Evolutionary conservation across 768 basidiomycete genomes (phyloP), one percentile per base, ranked within the genome.

Genomic region (Nevesoporus exiguus): DNA sequence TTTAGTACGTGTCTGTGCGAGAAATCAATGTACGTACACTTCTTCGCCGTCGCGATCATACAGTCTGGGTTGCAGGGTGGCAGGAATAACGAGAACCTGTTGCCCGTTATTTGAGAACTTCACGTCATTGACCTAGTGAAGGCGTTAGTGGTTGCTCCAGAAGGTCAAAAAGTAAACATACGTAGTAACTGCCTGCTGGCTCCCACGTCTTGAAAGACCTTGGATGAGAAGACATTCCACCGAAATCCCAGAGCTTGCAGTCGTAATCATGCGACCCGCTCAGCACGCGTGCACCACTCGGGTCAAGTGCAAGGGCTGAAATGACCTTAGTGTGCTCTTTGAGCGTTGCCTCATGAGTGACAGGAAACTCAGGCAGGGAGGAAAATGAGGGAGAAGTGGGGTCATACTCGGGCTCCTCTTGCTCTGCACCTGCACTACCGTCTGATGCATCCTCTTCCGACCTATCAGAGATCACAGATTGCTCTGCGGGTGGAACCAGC

Each of bases 191-290:
- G 58, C 91, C 93, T 55, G 90, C 86, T 57, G 94, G 90, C 68
- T 99, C 97, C 85, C 90, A 98, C 61, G 83, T 90, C 74, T 95
- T 90, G 82, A 99, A 98, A 15, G 97, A 95, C 71, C 92, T 92
- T 71, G 87, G 85, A 59, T 84, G 76, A 57, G 79, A 76, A 66
- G 91, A 89, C 97, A 99, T 99, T 15, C 97, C 97, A 62, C 96
- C 96, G 72, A 98, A 98, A 72, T 99, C 97, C 95, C 96, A 99
- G 50, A 99, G 72, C 74, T 98, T 98, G 72, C 89, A 86, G 71
- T 99, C 97, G 67, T 98, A 98, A 70, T 99, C 97, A 73, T 98
- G 88, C 19, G 92, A 92, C 15, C 97, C 97, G 9, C 92, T 90
- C 17, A 91, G 73, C 29, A 99, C 74, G 33, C 97, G 84, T 13